Base-by-base conservation (phyloP, 371 early-diverging fungal species). In the Syncephalastrum racemosum region DNA sequence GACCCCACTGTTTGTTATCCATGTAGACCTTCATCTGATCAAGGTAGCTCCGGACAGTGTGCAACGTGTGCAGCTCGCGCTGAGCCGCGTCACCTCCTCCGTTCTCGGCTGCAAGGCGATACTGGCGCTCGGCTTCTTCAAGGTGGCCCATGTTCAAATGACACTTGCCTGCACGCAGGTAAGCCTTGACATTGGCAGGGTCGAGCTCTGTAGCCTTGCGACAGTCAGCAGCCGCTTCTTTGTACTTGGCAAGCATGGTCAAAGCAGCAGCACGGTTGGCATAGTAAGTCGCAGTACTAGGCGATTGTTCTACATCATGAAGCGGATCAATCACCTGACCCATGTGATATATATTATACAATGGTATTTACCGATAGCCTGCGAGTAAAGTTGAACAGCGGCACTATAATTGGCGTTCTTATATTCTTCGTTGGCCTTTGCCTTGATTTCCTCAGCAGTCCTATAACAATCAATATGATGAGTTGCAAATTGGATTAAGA, bases 241-340 rank as follows among this genome's bases (percentile, higher is more conserved):
- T 71, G 66, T 82, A 88, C 48, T 80, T 79, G 43, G 78, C 80
- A 46, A 86, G 66, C 89, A 92, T 92, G 60, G 85, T 81, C 24
- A 81, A 71, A 16, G 92, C 91, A 16, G 94, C 93, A 12, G 93
- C 88, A 50, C 94, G 81, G 70, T 95, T 94, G 53, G 81, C 78
- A 65, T 88, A 90, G 61, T 85, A 89, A 1, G 86, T 90, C 3
- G 89, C 65, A 14, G 80, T 80, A 18, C 73, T 60, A 16, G 89
- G 86, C 19, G 85, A 81, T 25, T 84, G 59, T 44, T 86, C 81
- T 70, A 63, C n/a, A 53, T n/a, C 27, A n/a, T 1, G n/a, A 4
- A 18, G 4, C 13, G 13, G 4, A 13, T 25, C 7, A 19, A 63
- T 16, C 18, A 25, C 7, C 40, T 36, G 46, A 59, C 18, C 43